These are phyloP conservation scores for Arachnomyces sp. DNA, from an alignment of 2,329 filamentous ascomycete genomes.

Conservation along the genomic window DNA sequence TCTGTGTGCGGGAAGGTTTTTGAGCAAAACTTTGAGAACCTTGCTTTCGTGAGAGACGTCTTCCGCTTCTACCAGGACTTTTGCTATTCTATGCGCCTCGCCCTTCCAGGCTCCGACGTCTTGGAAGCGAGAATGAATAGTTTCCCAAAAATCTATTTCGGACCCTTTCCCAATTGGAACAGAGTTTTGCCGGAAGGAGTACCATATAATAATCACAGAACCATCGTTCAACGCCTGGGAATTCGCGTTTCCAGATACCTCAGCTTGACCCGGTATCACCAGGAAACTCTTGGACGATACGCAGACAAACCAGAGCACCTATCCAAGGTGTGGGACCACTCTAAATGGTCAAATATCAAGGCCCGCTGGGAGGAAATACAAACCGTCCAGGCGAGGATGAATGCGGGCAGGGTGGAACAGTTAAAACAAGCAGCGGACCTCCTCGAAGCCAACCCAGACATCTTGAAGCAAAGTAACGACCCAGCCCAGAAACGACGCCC, in stretches of 20 bases:
- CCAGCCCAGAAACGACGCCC: conserved; percentile 10
- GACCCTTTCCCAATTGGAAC: no score
- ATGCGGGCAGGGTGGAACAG: conserved; percentile 9
- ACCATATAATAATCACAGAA: no score
- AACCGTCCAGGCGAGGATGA: background rate
- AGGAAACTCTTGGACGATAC: background rate
- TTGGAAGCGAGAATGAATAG: no score
- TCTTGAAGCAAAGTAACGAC: conserved; percentile 14
- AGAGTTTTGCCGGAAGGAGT: no score
- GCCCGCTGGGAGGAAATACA: background rate
- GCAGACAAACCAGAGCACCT: background rate
- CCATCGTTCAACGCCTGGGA: no score
- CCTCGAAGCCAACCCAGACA: conserved; percentile 16
- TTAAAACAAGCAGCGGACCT: conserved; percentile 11
- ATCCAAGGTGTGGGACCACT: background rate
- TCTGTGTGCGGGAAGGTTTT: background rate
- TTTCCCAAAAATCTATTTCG: no score
- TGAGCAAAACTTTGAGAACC: no score
- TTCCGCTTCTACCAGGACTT: no score
- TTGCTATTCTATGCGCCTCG: no score
- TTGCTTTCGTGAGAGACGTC: no score
- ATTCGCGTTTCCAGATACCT: background rate
- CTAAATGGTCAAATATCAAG: background rate
- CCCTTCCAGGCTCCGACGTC: no score
- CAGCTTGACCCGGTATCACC: background rate